Evolutionary conservation across 1,284 basidiomycete genomes (phyloP).

Genomic region (Leccinum pachyderme): DNA sequence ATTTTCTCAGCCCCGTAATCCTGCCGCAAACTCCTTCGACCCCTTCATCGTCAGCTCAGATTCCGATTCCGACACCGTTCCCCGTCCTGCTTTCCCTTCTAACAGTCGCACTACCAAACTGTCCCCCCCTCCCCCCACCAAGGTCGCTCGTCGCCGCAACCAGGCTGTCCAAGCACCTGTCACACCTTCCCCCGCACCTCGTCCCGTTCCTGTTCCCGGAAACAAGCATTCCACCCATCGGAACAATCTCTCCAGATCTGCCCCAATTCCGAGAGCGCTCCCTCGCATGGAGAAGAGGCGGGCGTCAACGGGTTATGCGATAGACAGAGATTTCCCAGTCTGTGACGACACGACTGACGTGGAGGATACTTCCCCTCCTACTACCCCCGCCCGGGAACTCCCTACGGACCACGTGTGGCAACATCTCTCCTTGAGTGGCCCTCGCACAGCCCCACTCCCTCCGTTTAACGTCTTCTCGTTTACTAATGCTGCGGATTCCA

Average conservation of each 20-base stretch:
- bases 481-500: conserved; percentile 23
- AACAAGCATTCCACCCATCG: conserved; percentile 42
- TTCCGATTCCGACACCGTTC: conserved; percentile 36
- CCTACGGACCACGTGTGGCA: conserved; percentile 31
- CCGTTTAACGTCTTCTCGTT: conserved; percentile 42
- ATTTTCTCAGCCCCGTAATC: conserved; percentile 29
- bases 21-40: conserved; percentile 49
- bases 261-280: conserved; percentile 20
- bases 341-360: conserved; percentile 66
- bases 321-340: conserved; percentile 51
- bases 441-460: conserved; percentile 50
- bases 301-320: conserved; percentile 25
- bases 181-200: conserved; percentile 28
- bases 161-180: conserved; percentile 21
- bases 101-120: conserved; percentile 33
- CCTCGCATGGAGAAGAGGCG: conserved; percentile 30
- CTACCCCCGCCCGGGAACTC: conserved; percentile 41
- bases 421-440: conserved; percentile 38
- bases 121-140: conserved; percentile 48
- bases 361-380: conserved; percentile 36
- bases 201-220: conserved; percentile 44
- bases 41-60: conserved; percentile 51
- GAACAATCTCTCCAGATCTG: conserved; percentile 35
- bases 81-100: conserved; percentile 17
- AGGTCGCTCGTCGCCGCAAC: conserved; percentile 52